Evolutionary conservation across 345 rosid species (phyloP).

Genomic region (Anastatica hierochuntica): DNA sequence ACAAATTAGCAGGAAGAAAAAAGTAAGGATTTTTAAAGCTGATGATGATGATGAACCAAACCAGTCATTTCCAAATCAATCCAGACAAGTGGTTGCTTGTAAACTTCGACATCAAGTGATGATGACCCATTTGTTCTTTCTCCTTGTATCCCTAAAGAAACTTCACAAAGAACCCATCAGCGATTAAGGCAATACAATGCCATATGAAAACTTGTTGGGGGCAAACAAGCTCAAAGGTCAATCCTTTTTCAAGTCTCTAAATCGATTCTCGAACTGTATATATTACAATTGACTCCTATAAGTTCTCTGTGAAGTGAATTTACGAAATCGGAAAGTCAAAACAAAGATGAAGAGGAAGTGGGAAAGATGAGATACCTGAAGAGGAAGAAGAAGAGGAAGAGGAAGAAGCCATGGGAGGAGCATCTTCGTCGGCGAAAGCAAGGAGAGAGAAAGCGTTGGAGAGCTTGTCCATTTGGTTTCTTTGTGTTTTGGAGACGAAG

Average conservation of each 20-base stretch:
- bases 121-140: conserved; percentile 15
- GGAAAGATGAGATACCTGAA: conserved; percentile 2
- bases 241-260: not conserved
- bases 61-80: conserved; percentile 97
- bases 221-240: not conserved
- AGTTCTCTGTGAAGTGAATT: not conserved
- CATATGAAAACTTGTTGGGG: not conserved
- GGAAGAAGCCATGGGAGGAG: conserved; percentile 6
- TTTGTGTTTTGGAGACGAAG: no score
- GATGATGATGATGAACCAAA: no score
- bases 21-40: not conserved
- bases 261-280: no score
- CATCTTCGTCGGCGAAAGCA: conserved; percentile 27
- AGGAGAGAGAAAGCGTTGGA: conserved; percentile 29
- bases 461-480: conserved; percentile 31
- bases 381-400: conserved; percentile 16
- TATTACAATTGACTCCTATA: not conserved
- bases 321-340: not conserved
- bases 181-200: not conserved
- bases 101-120: conserved; percentile 16
- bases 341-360: not conserved
- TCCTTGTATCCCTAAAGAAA: conserved; percentile 3
- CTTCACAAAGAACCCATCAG: not conserved
- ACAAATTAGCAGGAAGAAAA: not conserved
- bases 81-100: conserved; percentile 83